phyloP scores from a whole-genome alignment of 1,284 basidiomycete genomes.

The Rhodotorula glutinis region DNA sequence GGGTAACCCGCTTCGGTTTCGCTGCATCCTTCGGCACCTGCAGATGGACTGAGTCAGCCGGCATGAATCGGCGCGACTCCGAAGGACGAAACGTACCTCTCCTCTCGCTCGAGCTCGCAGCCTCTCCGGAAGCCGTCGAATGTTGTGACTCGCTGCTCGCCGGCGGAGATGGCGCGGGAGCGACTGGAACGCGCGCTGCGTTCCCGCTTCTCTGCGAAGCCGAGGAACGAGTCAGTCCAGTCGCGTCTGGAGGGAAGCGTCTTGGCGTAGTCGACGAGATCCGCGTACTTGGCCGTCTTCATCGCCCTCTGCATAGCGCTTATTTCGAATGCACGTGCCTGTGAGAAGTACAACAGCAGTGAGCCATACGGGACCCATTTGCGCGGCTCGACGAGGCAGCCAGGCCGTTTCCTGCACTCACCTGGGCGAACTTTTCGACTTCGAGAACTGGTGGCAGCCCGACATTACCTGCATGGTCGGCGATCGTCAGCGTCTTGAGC shows the following conservation, averaged over 20 bases:
- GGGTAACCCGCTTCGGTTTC: conserved; percentile 48
- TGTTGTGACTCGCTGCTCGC: conserved; percentile 86
- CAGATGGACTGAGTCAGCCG: background rate
- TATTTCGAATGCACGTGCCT: conserved; percentile 84
- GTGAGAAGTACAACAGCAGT: no score
- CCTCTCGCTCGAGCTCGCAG: conserved; percentile 71
- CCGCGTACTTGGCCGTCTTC: conserved; percentile 63
- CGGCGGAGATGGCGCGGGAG: conserved; percentile 82
- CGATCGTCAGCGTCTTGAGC: background rate
- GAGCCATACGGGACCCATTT: no score
- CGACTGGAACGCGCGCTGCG: conserved; percentile 81
- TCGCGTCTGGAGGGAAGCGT: no score
- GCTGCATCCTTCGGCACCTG: conserved; percentile 74
- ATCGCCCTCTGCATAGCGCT: conserved; percentile 80
- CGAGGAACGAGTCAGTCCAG: background rate
- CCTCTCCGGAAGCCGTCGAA: conserved; percentile 76
- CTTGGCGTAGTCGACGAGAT: no score
- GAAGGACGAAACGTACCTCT: conserved; percentile 58
- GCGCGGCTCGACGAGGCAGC: background rate
- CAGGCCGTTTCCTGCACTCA: conserved; percentile 45
- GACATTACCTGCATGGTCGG: conserved; percentile 15
- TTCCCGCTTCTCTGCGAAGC: conserved; percentile 54
- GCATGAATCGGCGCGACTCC: background rate
- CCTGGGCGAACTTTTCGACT: conserved; percentile 82
- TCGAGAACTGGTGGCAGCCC: conserved; percentile 68